phyloP scores from a whole-genome alignment of 208 protist genomes.

The Trypanosoma avium region DNA sequence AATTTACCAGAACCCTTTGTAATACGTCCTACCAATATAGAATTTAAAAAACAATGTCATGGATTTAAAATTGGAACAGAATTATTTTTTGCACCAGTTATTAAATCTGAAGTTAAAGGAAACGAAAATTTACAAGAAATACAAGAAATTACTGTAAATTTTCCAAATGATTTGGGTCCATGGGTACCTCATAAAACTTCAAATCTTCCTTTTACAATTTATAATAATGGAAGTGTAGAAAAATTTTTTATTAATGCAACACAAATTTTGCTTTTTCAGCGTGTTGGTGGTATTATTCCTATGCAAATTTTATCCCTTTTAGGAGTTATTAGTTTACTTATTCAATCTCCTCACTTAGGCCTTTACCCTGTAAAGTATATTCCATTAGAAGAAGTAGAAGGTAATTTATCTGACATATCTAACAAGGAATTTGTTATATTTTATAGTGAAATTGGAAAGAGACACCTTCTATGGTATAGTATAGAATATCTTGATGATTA shows the following conservation, averaged over 20 bases:
- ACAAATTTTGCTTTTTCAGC: conserved; percentile 10
- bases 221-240: not conserved
- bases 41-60: not conserved
- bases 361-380: not conserved
- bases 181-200: not conserved
- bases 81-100: not conserved
- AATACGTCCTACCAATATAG: not conserved
- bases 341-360: not conserved
- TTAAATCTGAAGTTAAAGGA: not conserved
- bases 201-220: not conserved
- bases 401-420: not conserved
- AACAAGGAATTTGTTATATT: not conserved
- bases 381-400: not conserved
- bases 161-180: not conserved
- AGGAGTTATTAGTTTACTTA: not conserved
- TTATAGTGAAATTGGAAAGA: not conserved
- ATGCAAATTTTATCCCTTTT: not conserved
- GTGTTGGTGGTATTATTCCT: not conserved
- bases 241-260: not conserved
- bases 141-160: conserved; percentile 1
- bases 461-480: conserved; percentile 3
- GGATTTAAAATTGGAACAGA: conserved; percentile 1
- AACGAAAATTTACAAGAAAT: not conserved
- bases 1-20: not conserved
- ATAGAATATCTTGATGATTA: not conserved